Evolutionary conservation across 805 yeast species (phyloP), one percentile per base, ranked within the genome.

Genomic region (Jamesozyma hellenica): DNA sequence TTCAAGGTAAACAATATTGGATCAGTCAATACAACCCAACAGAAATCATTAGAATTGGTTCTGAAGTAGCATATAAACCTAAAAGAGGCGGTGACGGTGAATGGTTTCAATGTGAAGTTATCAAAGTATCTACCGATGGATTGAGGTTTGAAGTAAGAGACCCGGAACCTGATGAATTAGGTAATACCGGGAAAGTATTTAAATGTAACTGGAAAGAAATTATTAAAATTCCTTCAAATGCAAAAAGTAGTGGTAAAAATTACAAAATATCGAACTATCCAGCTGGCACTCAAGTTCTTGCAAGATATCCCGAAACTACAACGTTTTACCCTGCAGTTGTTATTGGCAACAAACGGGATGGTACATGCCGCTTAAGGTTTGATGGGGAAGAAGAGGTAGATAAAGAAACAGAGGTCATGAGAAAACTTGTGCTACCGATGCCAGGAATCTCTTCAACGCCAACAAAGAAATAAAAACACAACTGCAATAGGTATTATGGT

Each of bases 361-460:
- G 88, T 0, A 73, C 71, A 11, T 90, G 94, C 46, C 65, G 86
- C 47, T 67, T 92, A 41, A 75, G 76, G 52, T 92, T 92, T 53
- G 97, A 90, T 49, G 98, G 97, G 9, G 99, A 92, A 58, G 98
- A 92, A 56, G 98, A 92, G 52, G 94, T 78, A 0, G 88, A 84
- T 34, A 92, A 90, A 57, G 96, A 90, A 56, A 92, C 96, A 0
- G 95, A 87, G 52, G 96, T 92, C 4, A 84, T 78, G 39, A 70
- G 96, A 49, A 66, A 87, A 40, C 68, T 83, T 41, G 98, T 92
- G 3, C 66, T 92, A 35, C 88, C 92, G 9, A 78, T 68, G 48
- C 90, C 90, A 7, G 56, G 46, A 29, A 43, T 47, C 6, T 55
- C 59, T 4, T 42, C 60, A 6, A 35, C 37, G 16, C 55, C 54